phyloP scores from a whole-genome alignment of 495 filamentous ascomycete species.

The Elasticomyces elasticus region DNA sequence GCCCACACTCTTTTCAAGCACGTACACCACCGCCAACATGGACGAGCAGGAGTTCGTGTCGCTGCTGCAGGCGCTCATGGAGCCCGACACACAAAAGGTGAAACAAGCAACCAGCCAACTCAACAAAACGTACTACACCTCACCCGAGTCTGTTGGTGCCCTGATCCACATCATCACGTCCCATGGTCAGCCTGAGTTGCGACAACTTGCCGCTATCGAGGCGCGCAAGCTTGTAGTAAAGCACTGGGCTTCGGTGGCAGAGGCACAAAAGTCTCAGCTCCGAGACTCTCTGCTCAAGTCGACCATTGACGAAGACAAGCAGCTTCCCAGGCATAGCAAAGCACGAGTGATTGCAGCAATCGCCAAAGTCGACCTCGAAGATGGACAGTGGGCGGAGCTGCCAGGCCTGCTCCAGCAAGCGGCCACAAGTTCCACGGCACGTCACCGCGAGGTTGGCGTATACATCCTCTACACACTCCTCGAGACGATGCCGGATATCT shows the following conservation, averaged over 20 bases:
- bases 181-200: constrained; percentile 58
- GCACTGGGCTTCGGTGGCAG: constrained; percentile 63
- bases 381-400: constrained; percentile 79
- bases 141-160: constrained; percentile 69
- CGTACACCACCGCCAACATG: constrained; percentile 26
- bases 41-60: constrained; percentile 39
- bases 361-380: constrained; percentile 73
- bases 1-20: background rate
- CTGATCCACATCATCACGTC: constrained; percentile 77
- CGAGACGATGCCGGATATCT: constrained; percentile 69
- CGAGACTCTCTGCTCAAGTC: constrained; percentile 72
- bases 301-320: constrained; percentile 64
- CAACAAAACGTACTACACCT: constrained; percentile 81
- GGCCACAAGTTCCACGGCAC: constrained; percentile 56
- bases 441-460: constrained; percentile 77
- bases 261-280: constrained; percentile 62
- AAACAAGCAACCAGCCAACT: constrained; percentile 84
- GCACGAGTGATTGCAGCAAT: constrained; percentile 81
- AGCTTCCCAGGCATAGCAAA: constrained; percentile 70
- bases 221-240: constrained; percentile 68
- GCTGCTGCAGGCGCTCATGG: constrained; percentile 37
- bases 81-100: constrained; percentile 63
- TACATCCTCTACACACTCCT: constrained; percentile 89
- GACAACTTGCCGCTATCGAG: constrained; percentile 86
- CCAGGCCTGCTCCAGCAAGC: constrained; percentile 65